A percentile compares a stretch with the other conserved stretches of the same genome.
Conservation (phyloP, 352 stramenopile genomes). For the Phytophthora foliorum region DNA sequence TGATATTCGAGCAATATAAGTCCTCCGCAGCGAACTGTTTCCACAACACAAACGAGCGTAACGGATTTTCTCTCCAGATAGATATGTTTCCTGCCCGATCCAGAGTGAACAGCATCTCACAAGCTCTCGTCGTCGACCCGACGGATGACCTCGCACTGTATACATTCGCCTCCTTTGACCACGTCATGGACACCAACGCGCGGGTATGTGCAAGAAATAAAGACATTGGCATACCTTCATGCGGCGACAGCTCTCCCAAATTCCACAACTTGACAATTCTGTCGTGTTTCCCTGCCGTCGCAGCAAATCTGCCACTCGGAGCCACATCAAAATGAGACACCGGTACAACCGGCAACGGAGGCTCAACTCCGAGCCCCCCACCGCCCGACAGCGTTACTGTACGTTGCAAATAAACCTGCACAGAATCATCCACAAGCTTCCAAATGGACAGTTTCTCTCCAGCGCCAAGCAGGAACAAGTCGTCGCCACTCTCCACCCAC, state of each 20-base stretch:
- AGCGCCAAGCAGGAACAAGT: slow-evolving; percentile 73
- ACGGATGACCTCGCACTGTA: slow-evolving; percentile 48
- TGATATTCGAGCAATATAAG: slow-evolving; percentile 30
- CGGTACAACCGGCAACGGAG: slow-evolving; percentile 21
- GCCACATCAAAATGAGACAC: slow-evolving; percentile 76
- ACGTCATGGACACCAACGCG: slow-evolving; percentile 60
- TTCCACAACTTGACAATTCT: slow-evolving; percentile 82
- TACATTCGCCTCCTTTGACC: slow-evolving; percentile 65
- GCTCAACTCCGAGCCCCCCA: slow-evolving; percentile 14
- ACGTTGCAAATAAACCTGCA: slow-evolving; percentile 81
- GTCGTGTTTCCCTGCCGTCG: slow-evolving; percentile 66
- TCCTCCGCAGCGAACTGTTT: slow-evolving; percentile 62
- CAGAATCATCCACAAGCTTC: slow-evolving; percentile 85
- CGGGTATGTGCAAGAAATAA: slow-evolving; percentile 71
- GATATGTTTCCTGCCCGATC: slow-evolving; percentile 70
- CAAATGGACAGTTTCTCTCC: slow-evolving; percentile 83
- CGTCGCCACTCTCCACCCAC: slow-evolving; percentile 79
- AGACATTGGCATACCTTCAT: slow-evolving; percentile 64
- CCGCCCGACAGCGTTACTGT: slow-evolving; percentile 56
- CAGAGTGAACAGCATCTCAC: slow-evolving; percentile 84
- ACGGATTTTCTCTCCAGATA: slow-evolving; percentile 79
- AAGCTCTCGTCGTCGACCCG: slow-evolving; percentile 28
- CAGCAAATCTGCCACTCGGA: slow-evolving; percentile 63
- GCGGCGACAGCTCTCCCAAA: slow-evolving; percentile 55
- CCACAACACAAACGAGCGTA: slow-evolving; percentile 76